Evolutionary conservation across 495 filamentous ascomycete genomes (phyloP), one percentile per base, ranked within the genome.

Genomic region (Penicillium flavigenum): DNA sequence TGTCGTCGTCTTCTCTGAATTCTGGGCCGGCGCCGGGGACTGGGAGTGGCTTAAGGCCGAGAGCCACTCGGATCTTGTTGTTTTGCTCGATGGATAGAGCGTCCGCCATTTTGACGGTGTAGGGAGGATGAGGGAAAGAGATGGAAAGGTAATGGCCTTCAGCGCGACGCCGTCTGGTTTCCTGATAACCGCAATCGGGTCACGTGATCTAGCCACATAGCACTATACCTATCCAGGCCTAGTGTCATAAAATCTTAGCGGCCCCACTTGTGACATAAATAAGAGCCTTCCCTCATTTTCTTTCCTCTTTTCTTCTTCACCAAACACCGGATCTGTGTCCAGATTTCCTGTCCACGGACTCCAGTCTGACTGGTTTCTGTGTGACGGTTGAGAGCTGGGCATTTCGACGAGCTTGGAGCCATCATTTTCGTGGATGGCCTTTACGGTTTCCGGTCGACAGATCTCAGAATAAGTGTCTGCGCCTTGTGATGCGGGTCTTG

Each of bases 21-120:
- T 68, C 64, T 47, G 58, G 32, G 6, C 72, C 68, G 45, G 70
- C 70, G 48, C 89, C 87, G 20, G 89, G 88, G 9, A 95, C 89
- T 47, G 91, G 91, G 61, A 98, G 79, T 32, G 92, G 93, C 65
- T 92, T 91, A 76, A 96, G 86, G 57, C 94, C 94, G 62, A 97
- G 81, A 38, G 90, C 90, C 58, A 86, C 81, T 43, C 94, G 92
- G 62, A 96, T 86, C 67, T 92, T 89, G 80, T 98, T 98, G 46
- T 91, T 89, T 79, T 96, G 90, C 69, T 96, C 91, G 68, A 98
- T 92, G 52, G 89, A 87, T 29, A 92, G 83, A 63, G 85, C 80
- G 79, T 93, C 89, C 36, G 83, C 75, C 89, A 93, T 95, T 36
- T 56, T 84, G 72, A 57, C 24, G 26, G 50, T 42, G 34, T 51